Evolutionary conservation across 108 stramenopile species (phyloP).

Genomic region (Chaetoceros muelleri): DNA sequence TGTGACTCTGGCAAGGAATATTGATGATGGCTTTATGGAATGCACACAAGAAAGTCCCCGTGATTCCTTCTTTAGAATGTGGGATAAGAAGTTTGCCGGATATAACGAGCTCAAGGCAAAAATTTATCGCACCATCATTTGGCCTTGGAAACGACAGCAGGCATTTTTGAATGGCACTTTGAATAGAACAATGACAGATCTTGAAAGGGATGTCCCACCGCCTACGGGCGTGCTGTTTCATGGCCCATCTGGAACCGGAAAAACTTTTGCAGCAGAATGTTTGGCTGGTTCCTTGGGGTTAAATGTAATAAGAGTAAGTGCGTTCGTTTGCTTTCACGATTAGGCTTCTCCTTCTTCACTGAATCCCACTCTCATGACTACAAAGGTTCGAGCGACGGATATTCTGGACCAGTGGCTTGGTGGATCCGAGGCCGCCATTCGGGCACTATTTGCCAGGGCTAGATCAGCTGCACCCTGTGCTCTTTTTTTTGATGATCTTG

Average conservation of each 20-base stretch:
- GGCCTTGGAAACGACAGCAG: slow-evolving; percentile 50
- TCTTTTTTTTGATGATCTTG: slow-evolving; percentile 97
- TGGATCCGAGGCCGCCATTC: slow-evolving; percentile 87
- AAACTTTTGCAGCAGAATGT: slow-evolving; percentile 56
- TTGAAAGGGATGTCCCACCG: slow-evolving; percentile 27
- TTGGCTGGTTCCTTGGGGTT: slow-evolving; percentile 62
- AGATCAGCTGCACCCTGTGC: slow-evolving; percentile 87
- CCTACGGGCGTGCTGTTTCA: slow-evolving; percentile 75
- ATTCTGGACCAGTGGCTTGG: slow-evolving; percentile 95
- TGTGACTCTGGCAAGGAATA: slow-evolving; percentile 25
- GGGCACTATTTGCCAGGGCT: slow-evolving; percentile 77
- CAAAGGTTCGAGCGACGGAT: slow-evolving; percentile 70
- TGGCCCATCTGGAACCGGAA: slow-evolving; percentile 68
- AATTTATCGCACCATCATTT: slow-evolving; percentile 54
- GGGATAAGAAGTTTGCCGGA: slow-evolving; percentile 46
- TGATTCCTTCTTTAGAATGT: slow-evolving; percentile 10
- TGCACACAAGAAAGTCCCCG: slow-evolving; percentile 1
- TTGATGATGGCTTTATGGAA: background rate
- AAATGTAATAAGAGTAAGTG: slow-evolving; percentile 38
- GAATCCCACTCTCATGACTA: slow-evolving; percentile 9
- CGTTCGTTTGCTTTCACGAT: background rate
- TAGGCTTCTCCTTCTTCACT: background rate
- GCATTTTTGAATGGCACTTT: background rate
- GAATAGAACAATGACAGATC: slow-evolving; percentile 3
- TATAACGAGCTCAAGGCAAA: slow-evolving; percentile 45